Base-by-base conservation (phyloP, 352 stramenopile genomes). In the Pythium aphanidermatum region DNA sequence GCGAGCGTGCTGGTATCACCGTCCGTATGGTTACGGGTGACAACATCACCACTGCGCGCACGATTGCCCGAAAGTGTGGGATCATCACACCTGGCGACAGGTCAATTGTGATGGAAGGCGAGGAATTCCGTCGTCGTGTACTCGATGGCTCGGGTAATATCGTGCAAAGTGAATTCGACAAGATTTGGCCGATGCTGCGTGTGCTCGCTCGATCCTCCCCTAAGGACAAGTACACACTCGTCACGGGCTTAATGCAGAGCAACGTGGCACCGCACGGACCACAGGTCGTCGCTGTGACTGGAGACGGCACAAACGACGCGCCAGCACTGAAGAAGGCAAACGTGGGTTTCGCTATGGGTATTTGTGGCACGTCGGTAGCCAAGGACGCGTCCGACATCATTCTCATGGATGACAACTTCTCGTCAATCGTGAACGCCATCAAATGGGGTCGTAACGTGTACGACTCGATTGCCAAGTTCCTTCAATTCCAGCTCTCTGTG, bases 401-500 rank as follows among this genome's bases (percentile, higher is more conserved):
- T 38, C 70, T 95, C 39, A 74, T 95, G 60, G 91, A 98, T 68
- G 91, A 98, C 56, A 93, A 95, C 43, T 98, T 98, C 65, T 77
- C 82, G 13, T 96, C 84, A 5, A 98, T 97, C 67, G 88, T 98
- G 10, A 86, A 89, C 40, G 89, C 51, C 9, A 59, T 59, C 51
- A 59, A 59, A 43, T 59, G 51, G 33, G 51, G 51, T 8, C 51
- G 51, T 84, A 95, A 86, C 49, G 86, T 98, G 4, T 97, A 95
- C 61, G 90, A 98, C 56, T 59, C 95, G 36, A 98, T 99, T 60
- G 69, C 86, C 48, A 98, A 98, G 70, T 98, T 99, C 68, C 64
- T 98, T 31, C 95, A 98, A 72, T 98, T 98, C 65, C 95, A 98
- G 76, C 77, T 99, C 20, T 98, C 95, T 5, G 91, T 98, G 20